A percentile compares a stretch with the other conserved stretches of the same genome.
Evolutionary conservation across 2,329 filamentous ascomycete genomes (phyloP).

Genomic region (Trichoderma simmonsii): DNA sequence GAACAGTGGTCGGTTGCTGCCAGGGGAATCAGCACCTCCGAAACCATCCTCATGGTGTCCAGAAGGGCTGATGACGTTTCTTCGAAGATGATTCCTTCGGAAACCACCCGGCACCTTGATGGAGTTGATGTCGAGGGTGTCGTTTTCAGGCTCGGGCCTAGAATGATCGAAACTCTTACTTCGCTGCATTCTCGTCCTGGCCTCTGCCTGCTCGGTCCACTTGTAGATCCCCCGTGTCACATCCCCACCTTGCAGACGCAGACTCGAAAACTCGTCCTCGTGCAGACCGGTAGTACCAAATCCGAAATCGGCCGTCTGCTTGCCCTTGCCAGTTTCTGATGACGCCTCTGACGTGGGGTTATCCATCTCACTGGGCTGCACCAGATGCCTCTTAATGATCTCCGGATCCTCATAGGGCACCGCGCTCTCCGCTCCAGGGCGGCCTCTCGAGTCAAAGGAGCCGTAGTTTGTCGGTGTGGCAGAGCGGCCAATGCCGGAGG

Average conservation of each 20-base stretch:
- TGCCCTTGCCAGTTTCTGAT: slow-evolving; percentile 51
- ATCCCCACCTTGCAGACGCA: slow-evolving; percentile 90
- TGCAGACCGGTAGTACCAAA: slow-evolving; percentile 39
- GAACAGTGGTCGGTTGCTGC: slow-evolving; percentile 55
- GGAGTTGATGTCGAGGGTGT: slow-evolving; percentile 78
- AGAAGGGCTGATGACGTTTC: slow-evolving; percentile 63
- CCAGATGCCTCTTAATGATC: slow-evolving; percentile 84
- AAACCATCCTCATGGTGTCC: slow-evolving; percentile 33
- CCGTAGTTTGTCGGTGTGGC: slow-evolving; percentile 73
- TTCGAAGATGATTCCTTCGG: slow-evolving; percentile 80
- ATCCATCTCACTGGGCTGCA: slow-evolving; percentile 59
- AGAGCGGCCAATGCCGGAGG: slow-evolving; percentile 39
- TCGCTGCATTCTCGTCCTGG: slow-evolving; percentile 64
- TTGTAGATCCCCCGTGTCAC: slow-evolving; percentile 93
- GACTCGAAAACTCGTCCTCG: slow-evolving; percentile 86
- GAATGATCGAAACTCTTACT: slow-evolving; percentile 85
- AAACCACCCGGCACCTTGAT: slow-evolving; percentile 96
- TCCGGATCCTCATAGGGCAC: slow-evolving; percentile 83
- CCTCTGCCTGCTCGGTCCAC: slow-evolving; percentile 87
- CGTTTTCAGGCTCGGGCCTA: slow-evolving; percentile 74
- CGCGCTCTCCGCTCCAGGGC: slow-evolving; percentile 42
- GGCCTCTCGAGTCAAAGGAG: slow-evolving; percentile 72
- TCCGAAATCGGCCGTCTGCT: slow-evolving; percentile 44
- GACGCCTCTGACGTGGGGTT: slow-evolving; percentile 46
- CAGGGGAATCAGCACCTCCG: slow-evolving; percentile 35